These are phyloP conservation scores for Mortierella sp. DNA, from an alignment of 371 early-diverging fungal genomes.

Conservation along the genomic window DNA sequence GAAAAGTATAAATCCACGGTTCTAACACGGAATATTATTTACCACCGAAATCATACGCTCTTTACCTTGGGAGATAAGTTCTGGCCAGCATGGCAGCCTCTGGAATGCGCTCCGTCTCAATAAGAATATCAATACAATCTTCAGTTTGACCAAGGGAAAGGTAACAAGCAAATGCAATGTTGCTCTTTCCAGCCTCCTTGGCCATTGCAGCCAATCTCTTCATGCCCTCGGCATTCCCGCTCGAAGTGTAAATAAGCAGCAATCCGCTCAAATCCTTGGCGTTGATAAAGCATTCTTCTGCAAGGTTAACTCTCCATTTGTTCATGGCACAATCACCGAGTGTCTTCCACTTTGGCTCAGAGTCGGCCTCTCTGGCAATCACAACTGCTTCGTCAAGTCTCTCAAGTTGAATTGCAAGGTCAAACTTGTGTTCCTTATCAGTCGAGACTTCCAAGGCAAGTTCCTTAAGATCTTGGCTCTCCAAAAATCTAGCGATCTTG, in stretches of 20 bases:
- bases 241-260: slow-evolving; percentile 90
- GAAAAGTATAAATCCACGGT: neutral
- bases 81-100: slow-evolving; percentile 97
- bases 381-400: slow-evolving; percentile 86
- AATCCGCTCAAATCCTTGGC: slow-evolving; percentile 93
- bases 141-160: slow-evolving; percentile 80
- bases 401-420: slow-evolving; percentile 90
- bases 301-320: slow-evolving; percentile 88
- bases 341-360: slow-evolving; percentile 91
- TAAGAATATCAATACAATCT: slow-evolving; percentile 85
- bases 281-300: slow-evolving; percentile 89
- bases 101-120: slow-evolving; percentile 90
- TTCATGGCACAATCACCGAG: slow-evolving; percentile 92
- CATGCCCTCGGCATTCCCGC: slow-evolving; percentile 85
- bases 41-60: neutral
- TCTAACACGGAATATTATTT: neutral
- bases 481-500: slow-evolving; percentile 95
- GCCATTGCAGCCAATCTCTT: slow-evolving; percentile 82
- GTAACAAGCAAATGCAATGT: slow-evolving; percentile 91
- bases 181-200: slow-evolving; percentile 85
- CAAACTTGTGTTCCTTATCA: slow-evolving; percentile 95
- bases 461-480: slow-evolving; percentile 91
- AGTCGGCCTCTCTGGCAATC: slow-evolving; percentile 87
- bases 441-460: slow-evolving; percentile 93
- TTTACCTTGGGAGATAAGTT: slow-evolving; percentile 87